Conservation (phyloP, 352 stramenopile genomes). For the Phytophthora niederhauseri region DNA sequence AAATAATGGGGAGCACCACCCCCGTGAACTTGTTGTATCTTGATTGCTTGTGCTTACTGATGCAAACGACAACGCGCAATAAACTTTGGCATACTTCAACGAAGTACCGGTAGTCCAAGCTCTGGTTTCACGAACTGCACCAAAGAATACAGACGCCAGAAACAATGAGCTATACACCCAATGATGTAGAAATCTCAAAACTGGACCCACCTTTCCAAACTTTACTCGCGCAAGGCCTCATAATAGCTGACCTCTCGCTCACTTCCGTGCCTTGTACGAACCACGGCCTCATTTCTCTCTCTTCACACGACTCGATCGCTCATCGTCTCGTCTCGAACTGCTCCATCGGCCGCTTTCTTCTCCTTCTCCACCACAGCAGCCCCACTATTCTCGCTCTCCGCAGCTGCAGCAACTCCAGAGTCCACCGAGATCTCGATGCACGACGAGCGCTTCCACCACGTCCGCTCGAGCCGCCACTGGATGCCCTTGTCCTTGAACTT, state of each 20-base stretch:
- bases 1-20: too few relatives aligned
- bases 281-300: background rate
- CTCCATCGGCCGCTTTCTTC: background rate
- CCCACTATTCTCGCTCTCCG: background rate
- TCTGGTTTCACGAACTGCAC: too few relatives aligned
- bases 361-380: background rate
- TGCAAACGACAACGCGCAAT: too few relatives aligned
- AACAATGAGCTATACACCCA: too few relatives aligned
- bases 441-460: conserved; percentile 73
- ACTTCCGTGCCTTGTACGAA: background rate
- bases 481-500: conserved; percentile 65
- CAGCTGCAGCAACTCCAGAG: background rate
- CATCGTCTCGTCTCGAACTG: conserved; percentile 24
- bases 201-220: too few relatives aligned
- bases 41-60: too few relatives aligned
- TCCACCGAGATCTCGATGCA: conserved; percentile 64
- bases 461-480: conserved; percentile 67
- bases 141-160: too few relatives aligned
- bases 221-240: too few relatives aligned
- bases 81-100: too few relatives aligned
- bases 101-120: too few relatives aligned
- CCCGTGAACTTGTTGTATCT: too few relatives aligned
- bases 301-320: conserved; percentile 22
- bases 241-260: background rate
- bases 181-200: too few relatives aligned